Evolutionary conservation across 1,139 yeast genomes (phyloP).

Genomic region (Dujonia santamariae): DNA sequence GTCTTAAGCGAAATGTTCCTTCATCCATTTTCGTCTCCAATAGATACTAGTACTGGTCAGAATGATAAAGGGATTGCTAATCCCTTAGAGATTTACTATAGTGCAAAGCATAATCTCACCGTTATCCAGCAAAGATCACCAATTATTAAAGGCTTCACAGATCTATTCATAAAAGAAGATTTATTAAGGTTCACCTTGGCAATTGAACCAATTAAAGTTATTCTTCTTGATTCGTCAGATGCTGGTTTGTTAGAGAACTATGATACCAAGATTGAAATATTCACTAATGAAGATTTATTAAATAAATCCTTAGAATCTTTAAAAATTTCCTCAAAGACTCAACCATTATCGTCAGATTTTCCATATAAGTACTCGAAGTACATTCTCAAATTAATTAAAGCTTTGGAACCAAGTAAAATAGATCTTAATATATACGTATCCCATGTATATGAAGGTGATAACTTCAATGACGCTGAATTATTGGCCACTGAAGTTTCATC

Average conservation of each 20-base stretch:
- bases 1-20: constrained; percentile 57
- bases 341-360: constrained; percentile 6
- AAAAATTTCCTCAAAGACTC: constrained; percentile 14
- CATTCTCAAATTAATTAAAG: constrained; percentile 12
- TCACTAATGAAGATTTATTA: constrained; percentile 32
- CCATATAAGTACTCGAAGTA: constrained; percentile 16
- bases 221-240: constrained; percentile 72
- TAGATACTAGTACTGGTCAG: constrained; percentile 40
- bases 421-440: constrained; percentile 32
- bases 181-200: constrained; percentile 47
- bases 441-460: constrained; percentile 88
- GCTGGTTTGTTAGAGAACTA: constrained; percentile 45
- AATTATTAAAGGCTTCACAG: constrained; percentile 60
- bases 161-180: constrained; percentile 51
- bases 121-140: constrained; percentile 85
- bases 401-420: constrained; percentile 10
- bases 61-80: constrained; percentile 44
- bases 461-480: constrained; percentile 64
- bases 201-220: constrained; percentile 40
- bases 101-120: constrained; percentile 38
- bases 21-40: constrained; percentile 84
- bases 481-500: constrained; percentile 42
- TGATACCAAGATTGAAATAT: constrained; percentile 27
- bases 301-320: constrained; percentile 30
- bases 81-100: constrained; percentile 59